Evolutionary conservation across 805 yeast genomes (phyloP), one percentile per base, ranked within the genome.

Genomic region (Myxozyma melibiosi): DNA sequence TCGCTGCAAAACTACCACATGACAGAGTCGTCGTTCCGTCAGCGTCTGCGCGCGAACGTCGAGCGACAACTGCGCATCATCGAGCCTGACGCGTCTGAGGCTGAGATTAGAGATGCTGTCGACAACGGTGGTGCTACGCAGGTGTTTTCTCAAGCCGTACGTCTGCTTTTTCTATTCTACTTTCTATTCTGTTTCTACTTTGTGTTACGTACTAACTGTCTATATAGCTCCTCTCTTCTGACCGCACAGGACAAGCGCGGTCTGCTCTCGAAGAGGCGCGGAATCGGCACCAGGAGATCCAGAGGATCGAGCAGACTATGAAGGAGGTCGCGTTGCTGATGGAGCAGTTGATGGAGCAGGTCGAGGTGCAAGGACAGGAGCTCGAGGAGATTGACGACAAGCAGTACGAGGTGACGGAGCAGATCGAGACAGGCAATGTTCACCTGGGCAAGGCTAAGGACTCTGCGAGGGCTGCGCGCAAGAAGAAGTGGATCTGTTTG

Each of bases 231-330:
- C 45, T 28, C 22, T 85, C 85, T 73, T 84, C 90, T 53, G 86
- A 88, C 70, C 84, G 95, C 75, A 82, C 90, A 69, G 96, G 96
- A 66, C 96, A 92, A 76, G 97, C 98, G 43, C 83, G 92, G 73
- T 83, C 96, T 33, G 98, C 94, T 1, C 80, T 94, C 67, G 87
- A 89, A 68, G 98, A 94, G 76, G 98, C 92, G 51, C 96, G 91
- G 75, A 84, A 86, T 43, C 86, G 98, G 76, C 97, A 94, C 76
- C 85, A 87, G 71, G 98, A 94, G 77, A 83, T 94, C 69, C 86
- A 88, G 75, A 88, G 88, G 77, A 85, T 94, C 73, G 97, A 90
- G 74, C 85, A 88, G 76, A 86, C 96, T 59, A 90, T 94, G 89
- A 88, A 92, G 34, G 98, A 92, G 75, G 82, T 92, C 74, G 87